Conservation (phyloP, 2,329 filamentous ascomycete genomes). For the Chrysosphaeria jannelii region DNA sequence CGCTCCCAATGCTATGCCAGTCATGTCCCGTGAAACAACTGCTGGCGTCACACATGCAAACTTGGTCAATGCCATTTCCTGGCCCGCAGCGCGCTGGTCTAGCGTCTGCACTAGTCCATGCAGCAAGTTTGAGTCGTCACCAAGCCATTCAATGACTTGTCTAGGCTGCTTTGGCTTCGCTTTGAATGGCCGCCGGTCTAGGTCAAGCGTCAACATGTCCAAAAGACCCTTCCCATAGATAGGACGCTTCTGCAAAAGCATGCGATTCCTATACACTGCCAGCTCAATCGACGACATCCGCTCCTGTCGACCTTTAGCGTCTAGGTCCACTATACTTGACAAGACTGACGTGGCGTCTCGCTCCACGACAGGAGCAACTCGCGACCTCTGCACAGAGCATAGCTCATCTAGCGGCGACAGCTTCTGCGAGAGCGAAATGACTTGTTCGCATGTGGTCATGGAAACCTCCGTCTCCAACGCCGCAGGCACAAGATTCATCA, state of each 20-base stretch:
- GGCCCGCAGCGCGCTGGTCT: constrained; percentile 35
- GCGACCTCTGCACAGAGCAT: no score
- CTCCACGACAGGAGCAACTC: no score
- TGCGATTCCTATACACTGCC: constrained; percentile 49
- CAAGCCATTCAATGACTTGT: constrained; percentile 43
- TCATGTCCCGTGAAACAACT: constrained; percentile 54
- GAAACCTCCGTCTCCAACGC: constrained; percentile 39
- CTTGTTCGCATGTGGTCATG: constrained; percentile 11
- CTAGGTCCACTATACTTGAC: constrained; percentile 41
- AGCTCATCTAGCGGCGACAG: constrained; percentile 42
- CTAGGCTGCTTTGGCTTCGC: constrained; percentile 28
- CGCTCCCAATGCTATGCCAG: constrained; percentile 33
- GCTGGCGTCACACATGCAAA: constrained; percentile 84
- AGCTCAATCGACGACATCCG: constrained; percentile 55
- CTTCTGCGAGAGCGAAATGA: constrained; percentile 21
- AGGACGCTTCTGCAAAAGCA: constrained; percentile 51
- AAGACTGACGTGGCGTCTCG: constrained; percentile 33
- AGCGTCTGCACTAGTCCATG: constrained; percentile 42
- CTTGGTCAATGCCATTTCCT: constrained; percentile 52
- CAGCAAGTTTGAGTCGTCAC: constrained; percentile 33
- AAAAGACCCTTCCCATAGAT: constrained; percentile 58
- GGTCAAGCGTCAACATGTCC: constrained; percentile 37
- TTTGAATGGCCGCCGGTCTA: constrained; percentile 25
- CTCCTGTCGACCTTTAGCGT: constrained; percentile 36
- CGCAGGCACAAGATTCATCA: constrained; percentile 51